Conservation (phyloP, 2,329 filamentous ascomycete genomes). For the Fusarium sp. region DNA sequence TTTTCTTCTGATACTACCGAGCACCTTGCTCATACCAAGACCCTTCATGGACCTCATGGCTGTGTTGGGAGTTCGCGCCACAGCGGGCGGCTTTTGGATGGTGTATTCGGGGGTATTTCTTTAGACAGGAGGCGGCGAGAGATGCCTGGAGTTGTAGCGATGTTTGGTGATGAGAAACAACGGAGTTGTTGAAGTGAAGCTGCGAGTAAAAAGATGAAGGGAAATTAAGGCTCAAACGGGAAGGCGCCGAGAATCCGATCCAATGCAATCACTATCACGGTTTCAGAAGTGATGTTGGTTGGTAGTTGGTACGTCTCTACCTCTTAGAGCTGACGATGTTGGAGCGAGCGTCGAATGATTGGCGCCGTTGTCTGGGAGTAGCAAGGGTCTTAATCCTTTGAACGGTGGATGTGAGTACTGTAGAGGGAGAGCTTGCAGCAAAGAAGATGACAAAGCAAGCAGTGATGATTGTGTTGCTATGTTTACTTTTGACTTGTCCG, state of each 20-base stretch:
- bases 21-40: constrained; percentile 66
- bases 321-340: constrained; percentile 28
- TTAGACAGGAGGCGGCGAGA: constrained; percentile 20
- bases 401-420: background rate
- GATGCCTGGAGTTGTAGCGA: background rate
- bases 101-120: constrained; percentile 1
- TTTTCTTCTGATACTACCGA: constrained; percentile 65
- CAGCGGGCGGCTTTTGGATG: constrained; percentile 26
- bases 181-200: constrained; percentile 1
- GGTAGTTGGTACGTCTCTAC: constrained; percentile 12
- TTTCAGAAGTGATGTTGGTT: constrained; percentile 39
- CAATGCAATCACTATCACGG: constrained; percentile 24
- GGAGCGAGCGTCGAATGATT: constrained; percentile 38
- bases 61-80: constrained; percentile 39
- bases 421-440: background rate
- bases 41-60: constrained; percentile 62
- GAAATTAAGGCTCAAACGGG: constrained; percentile 28
- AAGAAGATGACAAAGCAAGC: background rate
- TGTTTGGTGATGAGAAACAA: background rate
- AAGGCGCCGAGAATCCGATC: constrained; percentile 27
- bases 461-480: background rate
- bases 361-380: constrained; percentile 41
- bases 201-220: constrained; percentile 5
- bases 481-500: background rate
- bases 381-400: constrained; percentile 38